Evolutionary conservation across 2,329 filamentous ascomycete genomes (phyloP).

Genomic region (Penicillium rolfsii): DNA sequence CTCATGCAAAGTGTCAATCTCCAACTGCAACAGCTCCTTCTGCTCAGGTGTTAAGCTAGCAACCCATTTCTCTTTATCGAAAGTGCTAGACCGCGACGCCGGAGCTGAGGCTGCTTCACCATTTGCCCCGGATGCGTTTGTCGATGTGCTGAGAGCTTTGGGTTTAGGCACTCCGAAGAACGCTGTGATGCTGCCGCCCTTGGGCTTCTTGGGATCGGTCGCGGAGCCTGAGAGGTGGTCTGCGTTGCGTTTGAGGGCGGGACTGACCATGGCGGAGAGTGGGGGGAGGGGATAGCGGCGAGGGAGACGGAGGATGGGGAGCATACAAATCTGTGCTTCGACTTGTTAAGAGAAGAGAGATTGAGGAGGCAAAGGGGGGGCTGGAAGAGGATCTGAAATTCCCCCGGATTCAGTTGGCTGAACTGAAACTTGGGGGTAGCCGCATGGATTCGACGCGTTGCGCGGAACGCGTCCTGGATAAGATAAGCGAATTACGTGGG

Average conservation of each 20-base stretch:
- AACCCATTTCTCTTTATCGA: constrained; percentile 92
- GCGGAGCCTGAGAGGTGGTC: constrained; percentile 46
- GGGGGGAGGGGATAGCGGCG: neutral
- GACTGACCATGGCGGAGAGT: constrained; percentile 35
- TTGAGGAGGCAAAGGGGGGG: neutral
- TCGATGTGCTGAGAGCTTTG: constrained; percentile 36
- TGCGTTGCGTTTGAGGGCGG: constrained; percentile 67
- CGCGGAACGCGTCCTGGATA: constrained; percentile 22
- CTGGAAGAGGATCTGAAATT: neutral
- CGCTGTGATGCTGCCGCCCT: constrained; percentile 76
- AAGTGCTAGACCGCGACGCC: constrained; percentile 54
- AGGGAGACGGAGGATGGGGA: neutral
- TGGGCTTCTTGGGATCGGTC: constrained; percentile 69
- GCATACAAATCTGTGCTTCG: neutral
- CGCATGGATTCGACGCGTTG: constrained; percentile 21
- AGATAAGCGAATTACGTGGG: constrained; percentile 7
- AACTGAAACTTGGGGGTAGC: neutral
- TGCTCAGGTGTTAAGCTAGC: constrained; percentile 77
- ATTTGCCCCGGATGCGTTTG: neutral
- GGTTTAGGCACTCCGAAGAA: constrained; percentile 79
- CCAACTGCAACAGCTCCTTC: constrained; percentile 77
- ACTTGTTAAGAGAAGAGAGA: neutral
- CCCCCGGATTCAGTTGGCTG: neutral
- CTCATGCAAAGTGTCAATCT: constrained; percentile 89
- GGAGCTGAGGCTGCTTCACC: constrained; percentile 11